Conservation (phyloP, 768 basidiomycete species). For the Rhodotorula taiwanensis region DNA sequence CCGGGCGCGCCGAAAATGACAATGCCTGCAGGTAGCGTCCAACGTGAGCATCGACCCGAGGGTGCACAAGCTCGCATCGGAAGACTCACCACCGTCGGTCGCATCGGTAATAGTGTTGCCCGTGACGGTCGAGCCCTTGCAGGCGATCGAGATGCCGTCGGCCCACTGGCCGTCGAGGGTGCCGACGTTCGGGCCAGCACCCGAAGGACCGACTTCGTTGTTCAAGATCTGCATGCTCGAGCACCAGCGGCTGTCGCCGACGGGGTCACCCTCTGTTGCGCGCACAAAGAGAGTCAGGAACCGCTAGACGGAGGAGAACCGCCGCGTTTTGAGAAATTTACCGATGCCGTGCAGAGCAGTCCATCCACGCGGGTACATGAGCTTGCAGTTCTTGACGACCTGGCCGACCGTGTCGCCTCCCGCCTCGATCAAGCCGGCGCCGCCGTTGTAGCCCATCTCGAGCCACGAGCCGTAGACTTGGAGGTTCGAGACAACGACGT, state of each 20-base stretch:
- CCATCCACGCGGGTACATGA: constrained; percentile 42
- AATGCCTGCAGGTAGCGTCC: constrained; percentile 17
- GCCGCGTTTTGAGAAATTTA: constrained; percentile 6
- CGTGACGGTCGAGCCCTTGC: constrained; percentile 35
- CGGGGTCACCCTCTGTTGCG: constrained; percentile 28
- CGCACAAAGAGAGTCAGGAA: neutral
- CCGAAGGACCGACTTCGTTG: constrained; percentile 39
- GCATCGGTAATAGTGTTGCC: constrained; percentile 41
- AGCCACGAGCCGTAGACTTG: constrained; percentile 38
- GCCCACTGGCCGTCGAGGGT: constrained; percentile 35
- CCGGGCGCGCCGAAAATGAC: constrained; percentile 41
- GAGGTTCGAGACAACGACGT: constrained; percentile 30
- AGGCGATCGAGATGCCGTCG: constrained; percentile 41
- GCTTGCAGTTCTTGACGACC: constrained; percentile 31
- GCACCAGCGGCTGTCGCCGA: constrained; percentile 16
- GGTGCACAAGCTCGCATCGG: neutral
- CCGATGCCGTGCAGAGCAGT: constrained; percentile 37
- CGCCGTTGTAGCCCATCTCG: constrained; percentile 17
- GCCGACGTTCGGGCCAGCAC: constrained; percentile 31
- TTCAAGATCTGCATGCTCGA: constrained; percentile 29
- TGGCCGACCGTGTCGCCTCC: constrained; percentile 35
- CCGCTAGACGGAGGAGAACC: neutral
- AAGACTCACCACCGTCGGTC: constrained; percentile 37
- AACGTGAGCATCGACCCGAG: neutral
- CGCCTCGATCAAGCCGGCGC: constrained; percentile 35